A percentile compares a stretch with the other conserved stretches of the same genome.
These are phyloP conservation scores for Penicillium verrucosum DNA, from an alignment of 2,329 filamentous ascomycete genomes.

Conservation along the genomic window DNA sequence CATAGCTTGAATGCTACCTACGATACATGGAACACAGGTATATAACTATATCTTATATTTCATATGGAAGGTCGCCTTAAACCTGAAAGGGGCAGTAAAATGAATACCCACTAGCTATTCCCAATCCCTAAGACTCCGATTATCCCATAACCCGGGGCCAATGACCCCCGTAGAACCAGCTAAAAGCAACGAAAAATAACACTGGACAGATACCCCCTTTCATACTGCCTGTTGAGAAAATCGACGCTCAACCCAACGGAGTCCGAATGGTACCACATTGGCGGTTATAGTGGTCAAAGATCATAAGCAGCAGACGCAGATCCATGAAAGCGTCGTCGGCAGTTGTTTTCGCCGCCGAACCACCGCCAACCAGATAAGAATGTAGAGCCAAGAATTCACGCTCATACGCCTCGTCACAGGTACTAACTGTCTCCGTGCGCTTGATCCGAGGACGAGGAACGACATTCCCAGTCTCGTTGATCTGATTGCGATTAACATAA, in stretches of 20 bases:
- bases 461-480: neutral
- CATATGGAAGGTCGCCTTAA: neutral
- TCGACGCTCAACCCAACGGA: constrained; percentile 26
- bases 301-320: constrained; percentile 34
- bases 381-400: constrained; percentile 38
- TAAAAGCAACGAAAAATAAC: neutral
- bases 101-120: neutral
- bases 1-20: constrained; percentile 12
- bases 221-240: neutral
- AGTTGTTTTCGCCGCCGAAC: constrained; percentile 31
- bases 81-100: neutral
- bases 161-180: neutral
- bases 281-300: constrained; percentile 38
- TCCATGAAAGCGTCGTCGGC: constrained; percentile 38
- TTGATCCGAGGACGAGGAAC: constrained; percentile 9
- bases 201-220: too few species aligned
- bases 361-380: constrained; percentile 31
- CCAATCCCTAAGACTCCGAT: neutral
- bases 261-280: constrained; percentile 37
- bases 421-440: constrained; percentile 31
- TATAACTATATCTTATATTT: neutral
- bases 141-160: too few species aligned
- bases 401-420: constrained; percentile 38
- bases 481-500: neutral
- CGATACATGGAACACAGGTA: neutral